These are phyloP conservation scores for Euclidium syriacum DNA, from an alignment of 345 rosid genomes.

Conservation along the genomic window DNA sequence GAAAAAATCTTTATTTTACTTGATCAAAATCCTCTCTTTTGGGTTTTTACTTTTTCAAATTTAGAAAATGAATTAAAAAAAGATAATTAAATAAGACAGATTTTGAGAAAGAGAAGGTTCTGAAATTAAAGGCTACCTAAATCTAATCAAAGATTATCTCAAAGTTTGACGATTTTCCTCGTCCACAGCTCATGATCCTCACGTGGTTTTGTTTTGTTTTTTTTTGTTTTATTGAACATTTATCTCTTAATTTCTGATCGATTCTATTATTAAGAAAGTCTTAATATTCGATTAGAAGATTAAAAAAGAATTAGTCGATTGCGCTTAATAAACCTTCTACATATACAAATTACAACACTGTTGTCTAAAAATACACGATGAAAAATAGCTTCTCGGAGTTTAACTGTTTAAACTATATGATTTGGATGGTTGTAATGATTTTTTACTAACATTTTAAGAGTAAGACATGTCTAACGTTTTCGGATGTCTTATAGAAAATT, in stretches of 20 bases:
- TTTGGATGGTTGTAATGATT: no score
- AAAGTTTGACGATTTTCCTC: slow-evolving; percentile 29
- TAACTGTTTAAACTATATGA: no score
- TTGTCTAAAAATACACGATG: background rate
- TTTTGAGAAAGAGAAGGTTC: slow-evolving; percentile 17
- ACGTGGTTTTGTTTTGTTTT: background rate
- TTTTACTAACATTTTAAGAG: no score
- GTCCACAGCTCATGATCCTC: slow-evolving; percentile 12
- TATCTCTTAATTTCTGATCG: background rate
- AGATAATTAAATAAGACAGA: background rate
- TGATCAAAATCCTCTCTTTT: slow-evolving; percentile 24
- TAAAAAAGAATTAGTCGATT: background rate
- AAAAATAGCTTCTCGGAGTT: background rate
- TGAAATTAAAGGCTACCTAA: background rate
- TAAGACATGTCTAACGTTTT: no score
- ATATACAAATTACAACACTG: background rate
- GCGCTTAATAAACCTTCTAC: background rate
- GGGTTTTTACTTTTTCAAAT: background rate
- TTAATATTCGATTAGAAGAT: background rate
- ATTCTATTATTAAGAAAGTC: background rate
- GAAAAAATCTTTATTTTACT: slow-evolving; percentile 23
- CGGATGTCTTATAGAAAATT: no score
- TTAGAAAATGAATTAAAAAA: background rate
- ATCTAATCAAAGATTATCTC: slow-evolving; percentile 21
- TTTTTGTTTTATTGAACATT: background rate